Conservation (phyloP, 192 early-diverging fungal species). For the Martensiomyces pterosporus region DNA sequence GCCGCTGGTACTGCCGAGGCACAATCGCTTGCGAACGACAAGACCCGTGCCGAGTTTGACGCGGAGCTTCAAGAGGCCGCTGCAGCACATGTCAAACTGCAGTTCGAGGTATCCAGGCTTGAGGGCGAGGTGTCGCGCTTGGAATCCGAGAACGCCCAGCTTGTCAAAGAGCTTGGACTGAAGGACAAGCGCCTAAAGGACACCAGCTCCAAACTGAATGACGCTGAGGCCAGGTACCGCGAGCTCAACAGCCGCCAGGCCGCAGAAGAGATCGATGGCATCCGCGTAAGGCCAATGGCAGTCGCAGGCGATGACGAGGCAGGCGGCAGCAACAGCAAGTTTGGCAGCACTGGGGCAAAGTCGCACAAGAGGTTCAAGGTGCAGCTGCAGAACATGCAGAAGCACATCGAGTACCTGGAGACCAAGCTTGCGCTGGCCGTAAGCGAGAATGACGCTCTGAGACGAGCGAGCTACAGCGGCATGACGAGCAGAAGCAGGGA, state of each 20-base stretch:
- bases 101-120: slow-evolving; percentile 47
- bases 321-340: slow-evolving; percentile 10
- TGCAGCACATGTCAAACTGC: slow-evolving; percentile 39
- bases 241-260: too few relatives aligned
- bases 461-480: too few relatives aligned
- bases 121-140: slow-evolving; percentile 50
- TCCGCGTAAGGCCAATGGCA: slow-evolving; percentile 39
- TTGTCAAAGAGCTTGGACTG: slow-evolving; percentile 26
- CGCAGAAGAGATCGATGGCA: slow-evolving; percentile 24
- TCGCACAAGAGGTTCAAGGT: slow-evolving; percentile 52
- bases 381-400: slow-evolving; percentile 51
- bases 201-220: slow-evolving; percentile 1
- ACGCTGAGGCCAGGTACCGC: slow-evolving; percentile 21
- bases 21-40: background rate
- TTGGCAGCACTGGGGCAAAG: slow-evolving; percentile 39
- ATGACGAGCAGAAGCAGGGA: too few relatives aligned
- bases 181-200: slow-evolving; percentile 17
- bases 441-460: slow-evolving; percentile 47
- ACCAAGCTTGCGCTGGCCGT: slow-evolving; percentile 44
- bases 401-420: slow-evolving; percentile 49
- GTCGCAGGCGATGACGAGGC: slow-evolving; percentile 29
- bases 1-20: too few relatives aligned
- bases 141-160: slow-evolving; percentile 35
- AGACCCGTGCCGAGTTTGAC: slow-evolving; percentile 8
- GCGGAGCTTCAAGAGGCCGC: slow-evolving; percentile 46